phyloP scores from a whole-genome alignment of 2,329 filamentous ascomycete species.

The Diaporthe batatas region DNA sequence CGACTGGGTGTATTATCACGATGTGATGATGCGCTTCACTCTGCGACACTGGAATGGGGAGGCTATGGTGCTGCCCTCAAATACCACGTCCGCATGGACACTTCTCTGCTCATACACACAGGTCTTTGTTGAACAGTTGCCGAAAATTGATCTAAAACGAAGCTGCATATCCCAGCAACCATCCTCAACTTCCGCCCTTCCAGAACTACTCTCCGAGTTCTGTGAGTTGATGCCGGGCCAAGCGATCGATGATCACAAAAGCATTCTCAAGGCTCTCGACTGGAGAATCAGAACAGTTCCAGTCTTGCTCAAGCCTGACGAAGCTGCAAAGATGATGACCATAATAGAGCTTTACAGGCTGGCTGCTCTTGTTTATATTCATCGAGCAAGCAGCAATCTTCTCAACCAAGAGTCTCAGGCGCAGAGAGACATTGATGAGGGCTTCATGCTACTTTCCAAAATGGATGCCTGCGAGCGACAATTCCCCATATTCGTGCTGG shows the following conservation, averaged over 20 bases:
- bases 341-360: slow-evolving; percentile 4
- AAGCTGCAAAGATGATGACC: neutral
- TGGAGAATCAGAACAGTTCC: slow-evolving; percentile 5
- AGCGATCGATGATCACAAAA: slow-evolving; percentile 1
- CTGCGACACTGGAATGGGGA: slow-evolving; percentile 5
- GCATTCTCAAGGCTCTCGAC: neutral
- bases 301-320: neutral
- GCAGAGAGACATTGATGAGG: neutral
- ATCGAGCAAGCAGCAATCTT: slow-evolving; percentile 7
- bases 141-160: neutral
- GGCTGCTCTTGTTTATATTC: neutral
- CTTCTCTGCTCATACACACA: neutral
- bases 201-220: neutral
- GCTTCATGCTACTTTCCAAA: neutral
- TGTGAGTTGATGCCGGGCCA: neutral
- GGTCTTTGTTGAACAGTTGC: neutral
- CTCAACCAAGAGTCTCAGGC: neutral
- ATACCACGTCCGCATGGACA: neutral
- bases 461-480: slow-evolving; percentile 14
- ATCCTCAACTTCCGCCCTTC: neutral
- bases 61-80: neutral
- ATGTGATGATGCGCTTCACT: slow-evolving; percentile 32
- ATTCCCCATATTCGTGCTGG: slow-evolving; percentile 28
- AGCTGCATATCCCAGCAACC: neutral
- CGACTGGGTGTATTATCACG: slow-evolving; percentile 32